phyloP scores from a whole-genome alignment of 2,329 filamentous ascomycete genomes.

The Epichloe hybrida region DNA sequence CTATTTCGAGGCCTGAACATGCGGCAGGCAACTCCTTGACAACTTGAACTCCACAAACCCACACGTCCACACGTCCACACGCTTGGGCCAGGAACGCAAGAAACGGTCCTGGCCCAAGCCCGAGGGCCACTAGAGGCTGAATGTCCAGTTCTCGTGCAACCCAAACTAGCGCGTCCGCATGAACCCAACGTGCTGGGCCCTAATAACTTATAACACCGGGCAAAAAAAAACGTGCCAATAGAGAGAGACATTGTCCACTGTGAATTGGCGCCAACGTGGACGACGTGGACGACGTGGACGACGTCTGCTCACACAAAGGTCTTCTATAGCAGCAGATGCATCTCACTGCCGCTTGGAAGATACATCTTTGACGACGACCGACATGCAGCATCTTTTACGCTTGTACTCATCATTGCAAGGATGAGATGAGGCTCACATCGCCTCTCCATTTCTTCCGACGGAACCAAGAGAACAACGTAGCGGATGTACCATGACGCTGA shows the following conservation, averaged over 20 bases:
- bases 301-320: no score
- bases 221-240: slow-evolving; percentile 4
- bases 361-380: no score
- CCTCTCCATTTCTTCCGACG: not conserved
- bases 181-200: slow-evolving; percentile 5
- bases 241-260: not conserved
- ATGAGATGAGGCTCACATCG: not conserved
- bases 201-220: not conserved
- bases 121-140: not conserved
- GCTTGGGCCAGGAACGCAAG: slow-evolving; percentile 3
- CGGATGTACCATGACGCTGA: no score
- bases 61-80: not conserved
- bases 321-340: no score
- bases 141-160: slow-evolving; percentile 5
- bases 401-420: no score
- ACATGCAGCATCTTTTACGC: no score
- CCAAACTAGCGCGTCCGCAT: slow-evolving; percentile 5
- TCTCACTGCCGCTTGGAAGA: no score
- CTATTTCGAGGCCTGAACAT: not conserved
- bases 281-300: no score
- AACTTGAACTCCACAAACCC: not conserved
- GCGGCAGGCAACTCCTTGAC: not conserved
- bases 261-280: no score
- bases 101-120: no score
- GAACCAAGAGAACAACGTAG: not conserved